Evolutionary conservation across 768 basidiomycete species (phyloP).

Genomic region (Pleurotus pulmonarius): DNA sequence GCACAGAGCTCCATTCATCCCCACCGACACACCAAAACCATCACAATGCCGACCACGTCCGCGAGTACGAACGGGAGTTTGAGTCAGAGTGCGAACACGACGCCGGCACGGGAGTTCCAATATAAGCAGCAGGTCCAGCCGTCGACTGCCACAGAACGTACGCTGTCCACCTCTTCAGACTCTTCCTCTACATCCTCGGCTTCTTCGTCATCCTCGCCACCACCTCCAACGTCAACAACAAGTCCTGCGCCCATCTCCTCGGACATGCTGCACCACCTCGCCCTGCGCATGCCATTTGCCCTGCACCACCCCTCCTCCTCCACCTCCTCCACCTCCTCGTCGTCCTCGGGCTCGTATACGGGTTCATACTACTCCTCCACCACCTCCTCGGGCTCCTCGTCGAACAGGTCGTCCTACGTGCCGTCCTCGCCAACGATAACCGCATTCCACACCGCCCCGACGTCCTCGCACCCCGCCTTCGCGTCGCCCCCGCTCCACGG

Average conservation of each 20-base stretch:
- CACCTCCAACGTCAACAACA: background rate
- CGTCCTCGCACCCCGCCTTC: background rate
- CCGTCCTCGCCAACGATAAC: background rate
- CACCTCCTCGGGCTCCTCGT: too few species aligned
- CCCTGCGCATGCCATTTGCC: background rate
- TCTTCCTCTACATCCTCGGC: background rate
- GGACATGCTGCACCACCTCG: conserved; percentile 4
- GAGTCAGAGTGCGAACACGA: too few species aligned
- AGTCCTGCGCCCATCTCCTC: background rate
- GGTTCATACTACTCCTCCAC: too few species aligned
- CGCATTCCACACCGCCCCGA: background rate
- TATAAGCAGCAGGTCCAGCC: too few species aligned
- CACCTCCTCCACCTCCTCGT: background rate
- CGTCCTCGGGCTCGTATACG: background rate
- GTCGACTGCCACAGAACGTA: too few species aligned
- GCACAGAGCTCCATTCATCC: too few species aligned
- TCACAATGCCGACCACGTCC: too few species aligned
- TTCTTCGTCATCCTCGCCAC: background rate
- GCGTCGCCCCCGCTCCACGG: conserved; percentile 21
- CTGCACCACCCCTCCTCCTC: background rate
- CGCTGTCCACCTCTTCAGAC: background rate
- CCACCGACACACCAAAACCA: too few species aligned
- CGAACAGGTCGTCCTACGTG: background rate
- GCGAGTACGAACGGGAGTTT: too few species aligned
- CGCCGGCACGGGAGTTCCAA: too few species aligned